Percentiles rank a stretch among this genome's conserved stretches.
These are phyloP conservation scores for Apiospora saccharicola DNA, from an alignment of 2,329 filamentous ascomycete genomes.

Conservation along the genomic window DNA sequence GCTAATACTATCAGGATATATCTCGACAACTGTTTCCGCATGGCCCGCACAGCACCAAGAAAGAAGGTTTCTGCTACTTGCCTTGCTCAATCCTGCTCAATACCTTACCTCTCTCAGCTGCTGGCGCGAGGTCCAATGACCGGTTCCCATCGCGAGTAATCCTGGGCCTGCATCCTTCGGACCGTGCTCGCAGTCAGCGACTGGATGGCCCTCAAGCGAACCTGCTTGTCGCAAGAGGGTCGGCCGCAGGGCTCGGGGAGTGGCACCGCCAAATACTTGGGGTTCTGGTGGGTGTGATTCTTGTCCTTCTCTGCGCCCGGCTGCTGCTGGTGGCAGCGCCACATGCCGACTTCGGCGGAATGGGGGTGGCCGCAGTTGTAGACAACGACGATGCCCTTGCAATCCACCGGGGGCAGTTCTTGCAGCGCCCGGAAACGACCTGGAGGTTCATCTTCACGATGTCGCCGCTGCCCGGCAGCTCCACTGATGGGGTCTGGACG, in stretches of 20 bases:
- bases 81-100: background rate
- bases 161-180: background rate
- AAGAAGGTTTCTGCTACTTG: constrained; percentile 3
- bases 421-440: background rate
- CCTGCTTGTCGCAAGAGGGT: background rate
- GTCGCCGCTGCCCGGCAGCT: background rate
- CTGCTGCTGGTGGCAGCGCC: constrained; percentile 5
- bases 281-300: background rate
- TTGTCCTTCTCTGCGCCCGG: background rate
- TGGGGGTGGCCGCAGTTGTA: constrained; percentile 6
- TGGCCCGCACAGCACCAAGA: background rate
- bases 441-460: background rate
- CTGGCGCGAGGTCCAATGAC: background rate
- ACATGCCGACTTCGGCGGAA: constrained; percentile 1
- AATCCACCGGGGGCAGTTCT: background rate
- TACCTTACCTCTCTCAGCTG: background rate
- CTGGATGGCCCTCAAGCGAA: background rate
- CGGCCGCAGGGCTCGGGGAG: constrained; percentile 7
- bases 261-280: background rate
- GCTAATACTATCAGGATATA: background rate
- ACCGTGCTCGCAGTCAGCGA: constrained; percentile 5
- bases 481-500: background rate
- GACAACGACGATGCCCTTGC: background rate
- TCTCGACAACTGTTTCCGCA: background rate
- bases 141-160: constrained; percentile 1